Base-by-base conservation (phyloP, 2,329 filamentous ascomycete genomes). In the Calonectria fujianensis region DNA sequence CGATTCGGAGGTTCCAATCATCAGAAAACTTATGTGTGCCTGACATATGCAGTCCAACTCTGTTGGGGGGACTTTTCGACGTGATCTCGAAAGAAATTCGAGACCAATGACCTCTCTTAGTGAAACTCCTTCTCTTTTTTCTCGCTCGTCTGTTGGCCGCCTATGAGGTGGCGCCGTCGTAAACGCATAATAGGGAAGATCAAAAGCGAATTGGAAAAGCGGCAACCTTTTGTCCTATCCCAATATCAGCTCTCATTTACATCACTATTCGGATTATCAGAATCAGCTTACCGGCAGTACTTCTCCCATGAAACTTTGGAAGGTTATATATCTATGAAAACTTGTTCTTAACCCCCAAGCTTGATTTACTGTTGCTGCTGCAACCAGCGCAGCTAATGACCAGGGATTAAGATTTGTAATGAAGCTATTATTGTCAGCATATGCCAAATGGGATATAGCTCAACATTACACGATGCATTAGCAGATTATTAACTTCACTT, bases 31-130 rank as follows among this genome's bases (percentile, higher is more conserved):
- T 8, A 39, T 59, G 4, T 59, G 54, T 2, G 32, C 54, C 24
- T 59, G 54, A 14, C 54, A 59, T 27, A 59, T 18, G 32, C 24
- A 59, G 14, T 59, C 54, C n/a, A n/a, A 16, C 32, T 59, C 20
- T 39, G 32, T 59, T 16, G 32, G 32, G 4, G 54, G 32, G 7
- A 0, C 16, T n/a, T 0, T 13, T 59, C 27, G 10, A 10, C 4
- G 10, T 27, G 32, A 37, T 27, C 32, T 39, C 0, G 54, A 59
- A 16, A 59, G 54, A 59, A 59, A 59, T n/a, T 6, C 32, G 10
- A 59, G 32, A 4, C 27, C 32, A 59, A 27, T 16, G 5, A 59
- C 32, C 54, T 59, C 54, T 59, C 54, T 59, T 10, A 59, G 24
- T 6, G 54, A 31, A 24, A 31, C 6, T 20, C 32, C 54, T 16